Evolutionary conservation across 2,329 filamentous ascomycete species (phyloP), one percentile per base, ranked within the genome.

Genomic region (Ophiocordyceps sinensis): DNA sequence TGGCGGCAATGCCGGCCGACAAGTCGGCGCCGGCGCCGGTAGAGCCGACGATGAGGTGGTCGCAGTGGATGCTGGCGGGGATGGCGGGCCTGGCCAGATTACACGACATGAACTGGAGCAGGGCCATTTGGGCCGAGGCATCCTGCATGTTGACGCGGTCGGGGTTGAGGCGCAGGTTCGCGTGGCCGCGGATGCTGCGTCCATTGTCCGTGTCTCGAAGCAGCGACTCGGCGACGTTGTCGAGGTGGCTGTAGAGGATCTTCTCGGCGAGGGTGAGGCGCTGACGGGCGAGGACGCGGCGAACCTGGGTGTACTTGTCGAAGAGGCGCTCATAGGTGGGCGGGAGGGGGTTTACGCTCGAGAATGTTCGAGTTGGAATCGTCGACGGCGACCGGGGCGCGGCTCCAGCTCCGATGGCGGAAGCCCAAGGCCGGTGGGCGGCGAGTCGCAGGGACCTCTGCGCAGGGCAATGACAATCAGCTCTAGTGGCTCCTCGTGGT

Each of bases 131-230:
- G 6, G 91, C 91, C 28, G 86, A 94, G 13, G 91, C 91, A 68
- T 98, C 91, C 65, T 98, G 91, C 91, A 98, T 98, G 49, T 93
- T 93, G 51, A 96, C 91, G 41, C 91, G 78, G 62, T 98, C 91
- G 19, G 91, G 91, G 64, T 94, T 94, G 62, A 98, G 82, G 69
- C 94, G 94, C 64, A 98, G 73, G 59, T 94, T 96, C 39, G 87
- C 88, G 56, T 79, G 79, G 50, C 89, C 89, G 35, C 91, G 79
- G 46, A 98, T 82, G 54, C 82, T 75, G 40, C 75, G 75, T 50
- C 88, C 89, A 73, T 88, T 85, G 62, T 85, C 75, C 39, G 88
- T 95, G 55, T 79, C 77, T 41, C 75, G 77, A 45, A 94, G 70
- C 41, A 98, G 75, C 31, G 86, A 88, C 60, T 94, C 87, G 63